Base-by-base conservation (phyloP, 192 early-diverging fungal species). In the Mortierella alpina region DNA sequence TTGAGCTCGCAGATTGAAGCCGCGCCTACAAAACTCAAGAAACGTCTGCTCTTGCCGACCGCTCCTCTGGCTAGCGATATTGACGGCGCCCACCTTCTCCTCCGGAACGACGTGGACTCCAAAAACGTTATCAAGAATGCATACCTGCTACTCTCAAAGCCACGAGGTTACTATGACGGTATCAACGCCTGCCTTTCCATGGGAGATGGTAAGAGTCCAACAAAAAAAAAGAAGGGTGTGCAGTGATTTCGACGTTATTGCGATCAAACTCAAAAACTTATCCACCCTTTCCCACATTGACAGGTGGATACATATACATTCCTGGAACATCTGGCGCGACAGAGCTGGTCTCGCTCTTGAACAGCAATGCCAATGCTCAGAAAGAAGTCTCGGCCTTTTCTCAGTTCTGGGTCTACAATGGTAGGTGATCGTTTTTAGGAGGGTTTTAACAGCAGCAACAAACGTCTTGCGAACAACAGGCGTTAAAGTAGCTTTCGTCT, bases 381-480 rank as follows among this genome's bases (percentile, higher is more conserved):
- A 18, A 9, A 14, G 73, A 75, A 42, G 73, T 75, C 22, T 50
- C 73, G 12, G 73, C 50, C 8, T 75, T 31, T 39, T 68, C 73
- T 15, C 73, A 68, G 39, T 75, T 68, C 52, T 75, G 73, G 75
- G 68, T 77, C 44, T 77, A 70, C 44, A 77, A 77, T 53, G 75
- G 73, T 75, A 68, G 10, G n/a, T 49, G 31, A 31, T 3, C 1
- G 31, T 31, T 31, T 31, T 31, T n/a, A n/a, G n/a, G n/a, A 3
- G 31, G 31, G 1, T 31, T 31, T 31, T 31, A 31, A 3, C 31
- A 31, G 3, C 31, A 31, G 31, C 31, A 31, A 31, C 31, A 31
- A 31, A 31, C 31, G 31, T 31, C 1, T 31, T 31, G 31, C 31
- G 31, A 31, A 31, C 31, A 3, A 31, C 31, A 31, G 31, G 31